phyloP scores from a whole-genome alignment of 176 grass and related monocot species.

The Raddia guianensis region DNA sequence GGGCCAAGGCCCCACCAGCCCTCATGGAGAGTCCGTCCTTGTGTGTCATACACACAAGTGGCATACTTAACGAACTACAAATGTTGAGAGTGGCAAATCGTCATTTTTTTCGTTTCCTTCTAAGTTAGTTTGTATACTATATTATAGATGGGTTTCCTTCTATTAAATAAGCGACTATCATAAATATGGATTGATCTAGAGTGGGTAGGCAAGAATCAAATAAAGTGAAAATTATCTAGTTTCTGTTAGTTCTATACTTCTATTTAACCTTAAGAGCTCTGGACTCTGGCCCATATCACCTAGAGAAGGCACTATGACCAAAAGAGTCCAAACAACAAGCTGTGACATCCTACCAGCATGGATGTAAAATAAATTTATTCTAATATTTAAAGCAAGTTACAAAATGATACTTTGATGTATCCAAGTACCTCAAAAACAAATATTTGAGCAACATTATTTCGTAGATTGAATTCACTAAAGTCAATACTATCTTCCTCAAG shows the following conservation, averaged over 20 bases:
- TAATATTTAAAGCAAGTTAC: conserved; percentile 27
- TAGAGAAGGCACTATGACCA: neutral
- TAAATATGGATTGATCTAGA: neutral
- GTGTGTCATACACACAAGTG: too few relatives aligned
- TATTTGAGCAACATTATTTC: conserved; percentile 91
- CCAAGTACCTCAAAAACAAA: conserved; percentile 88
- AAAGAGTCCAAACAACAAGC: neutral
- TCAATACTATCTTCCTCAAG: conserved; percentile 85
- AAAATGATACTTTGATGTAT: conserved; percentile 14
- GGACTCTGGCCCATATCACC: conserved; percentile 2
- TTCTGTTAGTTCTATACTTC: neutral
- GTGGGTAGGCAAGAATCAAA: neutral
- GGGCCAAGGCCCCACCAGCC: too few relatives aligned
- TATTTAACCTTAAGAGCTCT: neutral
- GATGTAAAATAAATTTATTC: conserved; percentile 10
- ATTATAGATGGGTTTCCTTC: neutral
- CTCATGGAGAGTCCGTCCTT: too few relatives aligned
- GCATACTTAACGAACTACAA: too few relatives aligned
- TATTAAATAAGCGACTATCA: neutral
- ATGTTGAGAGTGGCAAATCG: too few relatives aligned
- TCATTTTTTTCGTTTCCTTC: neutral
- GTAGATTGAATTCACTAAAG: conserved; percentile 77
- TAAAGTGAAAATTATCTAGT: neutral
- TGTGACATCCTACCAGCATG: neutral
- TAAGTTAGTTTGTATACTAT: neutral